phyloP scores from a whole-genome alignment of 2,329 filamentous ascomycete species.

The Penicillium olsonii region DNA sequence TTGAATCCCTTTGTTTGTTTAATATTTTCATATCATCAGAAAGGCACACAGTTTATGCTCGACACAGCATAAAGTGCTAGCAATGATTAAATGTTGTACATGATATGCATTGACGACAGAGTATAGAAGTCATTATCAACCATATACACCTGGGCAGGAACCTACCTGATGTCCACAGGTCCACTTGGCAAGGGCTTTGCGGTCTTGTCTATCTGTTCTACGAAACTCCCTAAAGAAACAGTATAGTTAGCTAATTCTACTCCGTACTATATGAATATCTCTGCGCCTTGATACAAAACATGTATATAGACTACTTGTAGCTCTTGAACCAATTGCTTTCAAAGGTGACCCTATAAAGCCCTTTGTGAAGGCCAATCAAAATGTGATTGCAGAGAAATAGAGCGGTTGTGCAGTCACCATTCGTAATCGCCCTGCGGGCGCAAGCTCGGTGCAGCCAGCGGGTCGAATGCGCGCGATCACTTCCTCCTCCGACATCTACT shows the following conservation, averaged over 20 bases:
- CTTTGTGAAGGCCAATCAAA: not conserved
- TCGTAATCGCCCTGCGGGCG: conserved; percentile 19
- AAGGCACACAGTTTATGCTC: not conserved
- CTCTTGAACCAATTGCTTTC: not conserved
- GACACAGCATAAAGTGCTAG: too few relatives aligned
- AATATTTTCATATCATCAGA: not conserved
- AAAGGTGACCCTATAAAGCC: not conserved
- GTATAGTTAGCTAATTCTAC: too few relatives aligned
- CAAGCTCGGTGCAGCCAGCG: conserved; percentile 19
- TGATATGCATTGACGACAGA: not conserved
- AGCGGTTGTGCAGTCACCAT: conserved; percentile 10
- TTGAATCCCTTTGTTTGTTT: not conserved
- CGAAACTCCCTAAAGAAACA: too few relatives aligned
- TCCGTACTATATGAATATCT: too few relatives aligned
- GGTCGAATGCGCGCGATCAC: conserved; percentile 24
- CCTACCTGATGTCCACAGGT: too few relatives aligned
- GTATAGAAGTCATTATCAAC: not conserved
- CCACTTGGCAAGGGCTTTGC: too few relatives aligned
- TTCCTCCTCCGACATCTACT: conserved; percentile 31
- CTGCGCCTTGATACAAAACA: too few relatives aligned
- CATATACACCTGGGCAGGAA: too few relatives aligned
- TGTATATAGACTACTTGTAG: not conserved
- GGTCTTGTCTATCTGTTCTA: too few relatives aligned
- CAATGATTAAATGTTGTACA: not conserved
- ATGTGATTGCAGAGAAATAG: not conserved